Evolutionary conservation across 2,329 filamentous ascomycete genomes (phyloP), one percentile per base, ranked within the genome.

Genomic region (Rhinocladiella mackenziei): DNA sequence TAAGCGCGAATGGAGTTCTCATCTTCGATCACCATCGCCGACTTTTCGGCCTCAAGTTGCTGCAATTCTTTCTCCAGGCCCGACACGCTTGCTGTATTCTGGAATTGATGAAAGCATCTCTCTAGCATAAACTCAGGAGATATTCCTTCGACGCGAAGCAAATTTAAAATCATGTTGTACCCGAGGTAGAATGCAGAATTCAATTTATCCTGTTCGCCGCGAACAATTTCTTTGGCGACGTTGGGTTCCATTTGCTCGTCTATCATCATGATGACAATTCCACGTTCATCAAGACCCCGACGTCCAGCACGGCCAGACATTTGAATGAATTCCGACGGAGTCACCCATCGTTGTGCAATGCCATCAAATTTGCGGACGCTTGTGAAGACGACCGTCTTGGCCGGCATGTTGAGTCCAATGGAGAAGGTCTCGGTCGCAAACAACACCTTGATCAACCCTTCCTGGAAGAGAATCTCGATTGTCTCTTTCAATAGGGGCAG

Each of bases 241-340:
- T 87, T 81, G 1, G 92, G 92, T 60, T 98, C 92, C 72, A 98
- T 91, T 69, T 92, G 88, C 65, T 94, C 86, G 61, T 94, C 85
- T 51, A 98, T 86, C 91, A 98, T 97, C 88, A 98, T 97, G 64
- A 98, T 97, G 56, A 98, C 92, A 57, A 97, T 94, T 77, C 92
- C 92, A 55, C 92, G 85, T 51, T 96, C 89, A 70, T 98, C 92
- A 42, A 98, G 84, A 68, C 92, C 92, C 80, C 92, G 83, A 76
- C 92, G 86, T 62, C 92, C 92, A 48, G 92, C 92, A 67, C 92
- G 86, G 50, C 92, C 92, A 41, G 92, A 95, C 92, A 98, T 98
- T 64, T 98, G 92, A 39, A 98, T 87, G 66, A 97, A 98, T 60
- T 98, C 92, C 8, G 88, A 95, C 1, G 89, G 88, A 0, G 89